These are phyloP conservation scores for Yarrowia galli DNA, from an alignment of 1,139 yeast species.

Conservation along the genomic window DNA sequence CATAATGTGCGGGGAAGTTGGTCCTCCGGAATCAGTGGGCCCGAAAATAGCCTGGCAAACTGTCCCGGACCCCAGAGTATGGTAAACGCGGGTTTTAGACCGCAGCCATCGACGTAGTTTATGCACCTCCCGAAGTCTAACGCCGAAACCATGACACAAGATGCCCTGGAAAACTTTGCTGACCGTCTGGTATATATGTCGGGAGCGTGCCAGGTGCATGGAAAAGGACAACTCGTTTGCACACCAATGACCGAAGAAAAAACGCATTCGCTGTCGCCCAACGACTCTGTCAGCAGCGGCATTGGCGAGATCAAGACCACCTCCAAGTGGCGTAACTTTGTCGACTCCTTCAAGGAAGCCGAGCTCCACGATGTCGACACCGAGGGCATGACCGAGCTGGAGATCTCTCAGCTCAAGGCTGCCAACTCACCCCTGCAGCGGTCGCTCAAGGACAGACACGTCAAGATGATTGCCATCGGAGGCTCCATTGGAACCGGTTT, in stretches of 20 bases:
- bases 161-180: conserved; percentile 34
- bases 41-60: background rate
- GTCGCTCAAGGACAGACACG: conserved; percentile 58
- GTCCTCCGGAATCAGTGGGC: no score
- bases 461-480: conserved; percentile 79
- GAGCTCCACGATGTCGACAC: conserved; percentile 56
- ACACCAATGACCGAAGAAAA: conserved; percentile 28
- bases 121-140: conserved; percentile 6
- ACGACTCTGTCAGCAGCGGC: conserved; percentile 30
- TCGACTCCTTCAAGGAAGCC: conserved; percentile 66
- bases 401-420: conserved; percentile 47
- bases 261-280: conserved; percentile 32
- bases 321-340: conserved; percentile 37
- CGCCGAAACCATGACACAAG: conserved; percentile 5
- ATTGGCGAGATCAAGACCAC: conserved; percentile 39
- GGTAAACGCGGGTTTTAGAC: background rate
- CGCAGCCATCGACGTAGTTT: background rate
- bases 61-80: conserved; percentile 19
- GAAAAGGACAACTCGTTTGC: background rate
- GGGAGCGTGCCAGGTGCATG: conserved; percentile 19
- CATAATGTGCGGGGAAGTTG: conserved; percentile 21
- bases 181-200: conserved; percentile 21
- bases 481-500: conserved; percentile 85
- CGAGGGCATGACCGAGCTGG: conserved; percentile 45
- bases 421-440: conserved; percentile 54